Conservation (phyloP, 495 filamentous ascomycete genomes). For the Chaetomium tenue region DNA sequence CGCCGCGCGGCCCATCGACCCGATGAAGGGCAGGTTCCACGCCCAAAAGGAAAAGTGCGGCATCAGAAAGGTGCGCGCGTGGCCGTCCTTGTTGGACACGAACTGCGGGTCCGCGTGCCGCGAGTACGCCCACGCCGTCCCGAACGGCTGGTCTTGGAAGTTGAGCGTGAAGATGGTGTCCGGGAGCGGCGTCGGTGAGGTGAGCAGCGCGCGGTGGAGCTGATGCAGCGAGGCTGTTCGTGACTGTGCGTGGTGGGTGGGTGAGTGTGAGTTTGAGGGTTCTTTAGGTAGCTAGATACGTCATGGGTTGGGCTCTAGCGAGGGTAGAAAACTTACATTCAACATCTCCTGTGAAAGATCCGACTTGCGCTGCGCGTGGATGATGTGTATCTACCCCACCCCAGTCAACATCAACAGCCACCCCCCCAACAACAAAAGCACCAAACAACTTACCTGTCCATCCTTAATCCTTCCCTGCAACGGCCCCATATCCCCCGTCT, state of each 20-base stretch:
- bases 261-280: neutral
- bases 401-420: neutral
- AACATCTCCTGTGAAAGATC: constrained; percentile 45
- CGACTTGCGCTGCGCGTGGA: constrained; percentile 41
- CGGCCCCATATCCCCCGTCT: constrained; percentile 39
- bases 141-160: constrained; percentile 45
- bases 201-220: constrained; percentile 52
- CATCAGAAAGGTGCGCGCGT: constrained; percentile 61
- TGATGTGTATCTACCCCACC: constrained; percentile 40
- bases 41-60: constrained; percentile 80
- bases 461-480: constrained; percentile 45
- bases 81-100: constrained; percentile 39
- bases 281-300: neutral
- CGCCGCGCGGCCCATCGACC: constrained; percentile 54
- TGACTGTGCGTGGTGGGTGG: constrained; percentile 31
- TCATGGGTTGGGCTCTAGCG: neutral
- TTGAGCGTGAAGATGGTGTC: constrained; percentile 62
- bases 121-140: constrained; percentile 40
- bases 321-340: constrained; percentile 29
- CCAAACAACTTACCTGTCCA: constrained; percentile 35
- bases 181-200: constrained; percentile 50
- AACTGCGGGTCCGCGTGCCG: constrained; percentile 46
- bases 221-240: constrained; percentile 45
- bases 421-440: neutral
- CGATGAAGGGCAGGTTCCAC: constrained; percentile 63